Conservation (phyloP, 1,284 basidiomycete genomes). For the Prillingera fragicola region DNA sequence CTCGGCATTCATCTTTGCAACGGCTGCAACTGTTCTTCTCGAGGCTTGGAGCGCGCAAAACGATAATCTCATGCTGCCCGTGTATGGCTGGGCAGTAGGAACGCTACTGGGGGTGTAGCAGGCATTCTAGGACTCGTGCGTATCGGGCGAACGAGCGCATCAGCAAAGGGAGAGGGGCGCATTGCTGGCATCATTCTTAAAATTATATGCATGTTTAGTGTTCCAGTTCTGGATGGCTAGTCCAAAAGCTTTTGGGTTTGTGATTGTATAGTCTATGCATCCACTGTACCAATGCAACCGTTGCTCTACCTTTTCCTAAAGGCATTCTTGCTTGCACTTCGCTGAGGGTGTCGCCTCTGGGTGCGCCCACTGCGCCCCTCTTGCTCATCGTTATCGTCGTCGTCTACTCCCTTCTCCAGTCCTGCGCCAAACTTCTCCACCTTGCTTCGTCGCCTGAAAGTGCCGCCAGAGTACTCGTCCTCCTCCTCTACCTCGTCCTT, state of each 20-base stretch:
- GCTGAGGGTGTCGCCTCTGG: conserved; percentile 62
- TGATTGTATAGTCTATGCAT: neutral
- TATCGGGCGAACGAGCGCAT: too few relatives aligned
- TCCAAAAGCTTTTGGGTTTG: too few relatives aligned
- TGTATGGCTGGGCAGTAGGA: conserved; percentile 69
- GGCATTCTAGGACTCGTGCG: too few relatives aligned
- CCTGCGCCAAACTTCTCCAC: conserved; percentile 76
- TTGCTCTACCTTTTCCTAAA: conserved; percentile 53
- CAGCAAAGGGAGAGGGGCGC: too few relatives aligned
- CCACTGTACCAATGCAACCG: too few relatives aligned
- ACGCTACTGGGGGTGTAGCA: conserved; percentile 36
- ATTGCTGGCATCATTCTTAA: too few relatives aligned
- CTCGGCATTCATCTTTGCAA: conserved; percentile 44
- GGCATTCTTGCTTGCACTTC: conserved; percentile 80
- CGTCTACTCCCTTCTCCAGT: conserved; percentile 68
- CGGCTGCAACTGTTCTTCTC: conserved; percentile 62
- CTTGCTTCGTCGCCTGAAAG: conserved; percentile 51
- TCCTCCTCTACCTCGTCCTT: conserved; percentile 22
- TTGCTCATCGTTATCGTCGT: conserved; percentile 50
- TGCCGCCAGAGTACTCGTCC: conserved; percentile 40
- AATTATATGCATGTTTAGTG: too few relatives aligned
- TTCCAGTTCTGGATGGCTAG: too few relatives aligned
- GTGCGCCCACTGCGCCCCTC: conserved; percentile 60
- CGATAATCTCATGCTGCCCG: conserved; percentile 83
- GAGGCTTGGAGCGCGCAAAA: conserved; percentile 89